phyloP scores from a whole-genome alignment of 805 yeast genomes.

The Suhomyces kilbournensis region DNA sequence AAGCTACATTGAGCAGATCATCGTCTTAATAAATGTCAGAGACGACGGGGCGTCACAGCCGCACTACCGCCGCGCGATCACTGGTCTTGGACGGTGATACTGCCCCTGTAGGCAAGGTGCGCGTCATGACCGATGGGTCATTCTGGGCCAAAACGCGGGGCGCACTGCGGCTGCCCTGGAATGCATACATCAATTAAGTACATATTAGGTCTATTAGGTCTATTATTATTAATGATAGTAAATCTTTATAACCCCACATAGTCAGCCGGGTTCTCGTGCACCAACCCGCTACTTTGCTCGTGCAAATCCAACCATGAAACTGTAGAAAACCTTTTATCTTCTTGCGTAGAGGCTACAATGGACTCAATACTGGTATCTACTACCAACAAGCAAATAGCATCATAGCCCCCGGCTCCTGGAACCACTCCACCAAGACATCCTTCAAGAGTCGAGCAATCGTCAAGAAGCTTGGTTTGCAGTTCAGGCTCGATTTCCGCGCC shows the following conservation, averaged over 20 bases:
- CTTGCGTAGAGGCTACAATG: constrained; percentile 18
- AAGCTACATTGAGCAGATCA: not conserved
- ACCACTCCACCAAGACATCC: constrained; percentile 96
- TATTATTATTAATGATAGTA: too few species aligned
- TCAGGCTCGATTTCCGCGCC: constrained; percentile 89
- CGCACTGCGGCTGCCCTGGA: not conserved
- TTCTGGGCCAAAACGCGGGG: not conserved
- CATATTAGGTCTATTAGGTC: too few species aligned
- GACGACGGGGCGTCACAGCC: not conserved
- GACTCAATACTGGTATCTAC: constrained; percentile 40
- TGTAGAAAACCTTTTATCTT: constrained; percentile 30
- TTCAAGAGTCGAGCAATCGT: constrained; percentile 43
- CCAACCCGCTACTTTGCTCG: constrained; percentile 60
- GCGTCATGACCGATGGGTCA: not conserved
- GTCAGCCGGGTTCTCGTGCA: constrained; percentile 40
- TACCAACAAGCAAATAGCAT: constrained; percentile 79
- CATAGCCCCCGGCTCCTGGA: constrained; percentile 98
- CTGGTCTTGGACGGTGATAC: not conserved
- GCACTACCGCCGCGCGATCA: not conserved
- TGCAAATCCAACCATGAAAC: constrained; percentile 68
- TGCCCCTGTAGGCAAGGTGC: not conserved
- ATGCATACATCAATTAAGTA: not conserved
- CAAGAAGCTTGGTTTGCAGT: constrained; percentile 66
- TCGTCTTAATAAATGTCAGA: not conserved
- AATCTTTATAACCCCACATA: constrained; percentile 2